Percentiles rank a stretch among this genome's conserved stretches.
Conservation (phyloP, 208 protist species). For the Leishmania aethiopica region DNA sequence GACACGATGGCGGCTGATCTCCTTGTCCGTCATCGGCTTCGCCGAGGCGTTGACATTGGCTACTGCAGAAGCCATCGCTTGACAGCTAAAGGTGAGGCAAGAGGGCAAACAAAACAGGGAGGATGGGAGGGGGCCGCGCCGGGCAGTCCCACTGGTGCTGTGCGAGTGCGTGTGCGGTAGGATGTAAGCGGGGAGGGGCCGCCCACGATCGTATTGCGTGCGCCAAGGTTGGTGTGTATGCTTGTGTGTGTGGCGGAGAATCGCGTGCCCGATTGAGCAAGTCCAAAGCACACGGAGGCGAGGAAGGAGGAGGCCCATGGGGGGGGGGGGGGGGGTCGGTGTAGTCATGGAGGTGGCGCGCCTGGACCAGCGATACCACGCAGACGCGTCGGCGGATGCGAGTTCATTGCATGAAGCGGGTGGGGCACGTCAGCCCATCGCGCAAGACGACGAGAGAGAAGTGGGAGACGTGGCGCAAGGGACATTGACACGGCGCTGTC, state of each 20-base stretch:
- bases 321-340: not conserved
- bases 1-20: constrained; percentile 52
- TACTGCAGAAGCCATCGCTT: constrained; percentile 16
- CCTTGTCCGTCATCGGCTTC: constrained; percentile 50
- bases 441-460: not conserved
- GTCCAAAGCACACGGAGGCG: not conserved
- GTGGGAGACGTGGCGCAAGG: not conserved
- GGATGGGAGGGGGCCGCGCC: not conserved
- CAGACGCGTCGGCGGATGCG: not conserved
- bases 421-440: not conserved
- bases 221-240: not conserved
- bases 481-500: not conserved
- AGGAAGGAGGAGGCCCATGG: not conserved
- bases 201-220: not conserved
- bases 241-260: not conserved
- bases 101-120: not conserved
- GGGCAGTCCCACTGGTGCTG: not conserved
- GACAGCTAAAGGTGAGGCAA: not conserved
- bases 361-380: not conserved
- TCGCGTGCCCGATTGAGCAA: not conserved
- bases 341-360: not conserved
- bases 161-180: not conserved
- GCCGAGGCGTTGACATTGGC: constrained; percentile 7
- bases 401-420: too few species aligned
- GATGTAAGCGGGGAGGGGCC: not conserved